Evolutionary conservation across 495 filamentous ascomycete species (phyloP), one percentile per base, ranked within the genome.

Genomic region (Penicillium lividum): DNA sequence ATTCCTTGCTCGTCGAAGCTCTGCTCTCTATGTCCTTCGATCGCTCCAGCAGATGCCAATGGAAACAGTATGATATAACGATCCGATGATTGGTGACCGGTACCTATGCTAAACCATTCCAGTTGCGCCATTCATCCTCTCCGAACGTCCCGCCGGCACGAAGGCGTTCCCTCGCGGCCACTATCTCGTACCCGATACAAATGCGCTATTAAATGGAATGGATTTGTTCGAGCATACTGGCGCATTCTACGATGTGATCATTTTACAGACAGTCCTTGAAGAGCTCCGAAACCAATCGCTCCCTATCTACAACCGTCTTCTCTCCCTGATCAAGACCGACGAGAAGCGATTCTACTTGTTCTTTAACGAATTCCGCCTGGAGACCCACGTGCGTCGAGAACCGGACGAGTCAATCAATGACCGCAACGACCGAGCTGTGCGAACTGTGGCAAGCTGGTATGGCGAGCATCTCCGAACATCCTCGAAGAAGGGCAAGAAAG

Each of bases 291-390:
- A 97, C 69, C 86, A 93, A 50, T 98, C 94, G 9, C 71, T 98
- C 53, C 94, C 94, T 25, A 81, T 98, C 51, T 98, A 98, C 78
- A 96, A 97, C 67, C 92, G 94, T 40, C 80, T 98, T 16, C 84
- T 97, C 51, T 82, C 86, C 18, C 77, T 98, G 64, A 95, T 92
- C 30, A 95, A 90, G 70, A 96, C 92, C 64, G 90, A 95, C 65
- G 92, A 96, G 36, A 98, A 98, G 75, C 85, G 93, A 13, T 98
- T 96, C 68, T 98, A 97, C 70, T 89, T 98, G 46, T 98, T 98
- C 74, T 98, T 98, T 81, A 98, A 98, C 72, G 94, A 98, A 57
- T 98, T 98, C 68, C 85, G 94, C 42, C 78, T 89, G 43, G 94
- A 98, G 74, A 98, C 94, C 7, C 87, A 97, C 68, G 83, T 97